phyloP scores from a whole-genome alignment of 768 basidiomycete species.

The Sutorius australiensis region DNA sequence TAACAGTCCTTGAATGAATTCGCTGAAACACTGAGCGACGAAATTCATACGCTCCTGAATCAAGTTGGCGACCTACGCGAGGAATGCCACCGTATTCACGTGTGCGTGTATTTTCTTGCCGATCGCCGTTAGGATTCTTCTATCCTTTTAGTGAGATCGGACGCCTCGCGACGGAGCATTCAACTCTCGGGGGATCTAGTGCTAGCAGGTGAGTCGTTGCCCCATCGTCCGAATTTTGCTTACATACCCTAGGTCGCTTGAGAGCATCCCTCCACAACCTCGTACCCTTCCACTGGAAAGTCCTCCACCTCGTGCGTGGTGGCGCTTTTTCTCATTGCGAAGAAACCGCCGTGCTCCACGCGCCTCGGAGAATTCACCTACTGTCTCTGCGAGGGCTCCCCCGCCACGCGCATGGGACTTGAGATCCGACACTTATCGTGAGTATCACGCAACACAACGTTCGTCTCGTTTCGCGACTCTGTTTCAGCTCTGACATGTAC shows the following conservation, averaged over 20 bases:
- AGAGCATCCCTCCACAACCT: conserved; percentile 34
- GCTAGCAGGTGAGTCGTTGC: conserved; percentile 53
- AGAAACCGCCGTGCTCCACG: conserved; percentile 30
- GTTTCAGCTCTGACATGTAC: neutral
- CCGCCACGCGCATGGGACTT: too few relatives aligned
- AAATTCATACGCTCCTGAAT: conserved; percentile 71
- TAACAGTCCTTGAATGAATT: conserved; percentile 75
- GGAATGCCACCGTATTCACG: conserved; percentile 65
- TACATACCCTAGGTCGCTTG: conserved; percentile 33
- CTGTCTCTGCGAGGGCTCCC: too few relatives aligned
- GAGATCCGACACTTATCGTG: too few relatives aligned
- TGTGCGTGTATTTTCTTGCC: conserved; percentile 42
- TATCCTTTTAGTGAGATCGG: conserved; percentile 58
- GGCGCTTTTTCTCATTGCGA: conserved; percentile 45
- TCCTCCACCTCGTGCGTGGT: conserved; percentile 47
- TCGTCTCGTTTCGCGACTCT: neutral
- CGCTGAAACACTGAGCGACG: conserved; percentile 67
- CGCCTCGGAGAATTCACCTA: neutral
- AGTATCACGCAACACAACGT: neutral
- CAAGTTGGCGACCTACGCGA: conserved; percentile 78
- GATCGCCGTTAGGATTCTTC: neutral
- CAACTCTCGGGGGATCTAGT: conserved; percentile 75
- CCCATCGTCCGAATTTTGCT: neutral
- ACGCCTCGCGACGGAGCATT: conserved; percentile 57
- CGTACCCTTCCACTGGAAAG: conserved; percentile 39